phyloP scores from a whole-genome alignment of 495 filamentous ascomycete genomes.

The Lindgomyces ingoldianus region DNA sequence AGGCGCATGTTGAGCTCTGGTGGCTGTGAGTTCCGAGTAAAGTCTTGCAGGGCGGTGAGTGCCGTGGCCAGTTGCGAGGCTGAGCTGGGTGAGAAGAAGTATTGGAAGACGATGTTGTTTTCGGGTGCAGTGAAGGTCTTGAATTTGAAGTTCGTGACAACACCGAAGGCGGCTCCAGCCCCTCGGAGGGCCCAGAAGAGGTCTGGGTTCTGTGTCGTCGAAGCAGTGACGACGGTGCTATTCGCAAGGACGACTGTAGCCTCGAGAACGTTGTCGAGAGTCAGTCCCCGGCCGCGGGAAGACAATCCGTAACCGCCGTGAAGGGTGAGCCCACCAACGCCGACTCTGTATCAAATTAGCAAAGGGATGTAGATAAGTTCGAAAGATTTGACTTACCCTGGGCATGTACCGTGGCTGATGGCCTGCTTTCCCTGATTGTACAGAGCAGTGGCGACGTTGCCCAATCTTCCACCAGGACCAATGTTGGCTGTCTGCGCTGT shows the following conservation, averaged over 20 bases:
- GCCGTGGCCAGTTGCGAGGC: slow-evolving; percentile 1
- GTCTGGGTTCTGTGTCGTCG: slow-evolving; percentile 41
- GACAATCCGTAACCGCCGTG: slow-evolving; percentile 66
- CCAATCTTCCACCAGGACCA: slow-evolving; percentile 63
- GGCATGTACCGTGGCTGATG: slow-evolving; percentile 66
- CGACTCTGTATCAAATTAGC: slow-evolving; percentile 48
- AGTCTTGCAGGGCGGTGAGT: slow-evolving; percentile 29
- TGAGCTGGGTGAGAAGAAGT: slow-evolving; percentile 1
- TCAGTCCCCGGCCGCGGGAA: slow-evolving; percentile 63
- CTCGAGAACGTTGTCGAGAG: slow-evolving; percentile 63
- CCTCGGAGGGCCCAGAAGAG: slow-evolving; percentile 58
- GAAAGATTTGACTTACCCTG: slow-evolving; percentile 38
- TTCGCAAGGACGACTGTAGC: slow-evolving; percentile 65
- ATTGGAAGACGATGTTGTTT: slow-evolving; percentile 51
- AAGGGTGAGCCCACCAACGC: slow-evolving; percentile 70
- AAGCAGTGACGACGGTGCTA: slow-evolving; percentile 51
- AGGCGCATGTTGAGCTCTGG: slow-evolving; percentile 33
- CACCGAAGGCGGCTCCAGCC: slow-evolving; percentile 62
- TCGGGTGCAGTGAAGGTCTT: slow-evolving; percentile 60
- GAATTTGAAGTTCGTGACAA: slow-evolving; percentile 65
- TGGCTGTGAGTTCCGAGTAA: slow-evolving; percentile 20
- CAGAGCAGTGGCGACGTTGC: slow-evolving; percentile 59
- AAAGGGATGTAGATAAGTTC: no score
- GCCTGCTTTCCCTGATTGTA: slow-evolving; percentile 64
- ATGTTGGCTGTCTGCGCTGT: slow-evolving; percentile 60